A percentile compares a stretch with the other conserved stretches of the same genome.
phyloP scores from a whole-genome alignment of 495 filamentous ascomycete species.

The Glarea lozoyensis region DNA sequence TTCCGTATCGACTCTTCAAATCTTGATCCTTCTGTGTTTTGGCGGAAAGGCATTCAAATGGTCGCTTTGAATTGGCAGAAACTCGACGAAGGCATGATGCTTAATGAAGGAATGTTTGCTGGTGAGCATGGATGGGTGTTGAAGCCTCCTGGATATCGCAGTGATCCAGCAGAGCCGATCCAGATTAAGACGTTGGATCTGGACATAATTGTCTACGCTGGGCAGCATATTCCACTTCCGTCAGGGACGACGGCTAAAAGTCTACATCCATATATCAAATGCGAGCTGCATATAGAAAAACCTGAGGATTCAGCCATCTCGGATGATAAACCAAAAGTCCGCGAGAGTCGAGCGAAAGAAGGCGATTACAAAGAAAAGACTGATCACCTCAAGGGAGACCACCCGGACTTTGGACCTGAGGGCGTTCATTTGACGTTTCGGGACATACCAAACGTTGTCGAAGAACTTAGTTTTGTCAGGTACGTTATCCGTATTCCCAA shows the following conservation, averaged over 20 bases:
- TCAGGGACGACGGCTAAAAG: constrained; percentile 21
- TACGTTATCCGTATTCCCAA: constrained; percentile 27
- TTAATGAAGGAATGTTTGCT: constrained; percentile 88
- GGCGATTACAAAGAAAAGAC: constrained; percentile 64
- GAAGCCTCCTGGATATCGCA: constrained; percentile 65
- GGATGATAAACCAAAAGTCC: no score
- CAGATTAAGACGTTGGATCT: constrained; percentile 31
- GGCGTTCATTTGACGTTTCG: constrained; percentile 45
- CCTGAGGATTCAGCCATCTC: constrained; percentile 32
- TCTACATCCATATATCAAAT: constrained; percentile 46
- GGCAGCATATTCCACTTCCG: constrained; percentile 41
- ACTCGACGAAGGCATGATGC: constrained; percentile 87
- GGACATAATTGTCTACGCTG: constrained; percentile 42
- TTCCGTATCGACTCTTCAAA: constrained; percentile 77
- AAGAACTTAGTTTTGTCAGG: constrained; percentile 75
- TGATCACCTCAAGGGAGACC: constrained; percentile 46
- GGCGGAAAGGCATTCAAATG: constrained; percentile 79
- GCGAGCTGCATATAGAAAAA: constrained; percentile 72
- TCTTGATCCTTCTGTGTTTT: constrained; percentile 85
- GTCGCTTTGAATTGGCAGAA: constrained; percentile 88
- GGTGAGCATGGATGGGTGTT: constrained; percentile 74
- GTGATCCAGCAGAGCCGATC: constrained; percentile 18
- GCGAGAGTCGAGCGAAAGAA: constrained; percentile 33
- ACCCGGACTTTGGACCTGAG: constrained; percentile 65
- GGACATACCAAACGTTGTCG: constrained; percentile 54